Evolutionary conservation across 441 rosid species (phyloP).

Genomic region (Populus trichocarpa): DNA sequence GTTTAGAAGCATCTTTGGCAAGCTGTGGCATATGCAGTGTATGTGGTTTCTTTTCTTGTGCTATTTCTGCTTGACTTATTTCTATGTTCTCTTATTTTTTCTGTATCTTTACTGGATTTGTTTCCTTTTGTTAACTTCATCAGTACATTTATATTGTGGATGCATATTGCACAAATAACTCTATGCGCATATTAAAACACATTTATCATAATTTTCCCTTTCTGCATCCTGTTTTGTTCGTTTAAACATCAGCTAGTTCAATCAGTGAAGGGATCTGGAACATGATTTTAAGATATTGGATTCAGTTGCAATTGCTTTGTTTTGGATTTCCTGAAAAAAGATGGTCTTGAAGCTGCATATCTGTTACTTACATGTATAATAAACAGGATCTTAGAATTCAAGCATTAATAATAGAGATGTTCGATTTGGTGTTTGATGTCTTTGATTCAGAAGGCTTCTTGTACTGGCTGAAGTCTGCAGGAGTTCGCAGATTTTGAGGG

Average conservation of each 20-base stretch:
- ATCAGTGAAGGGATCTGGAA: background rate
- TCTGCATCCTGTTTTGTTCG: background rate
- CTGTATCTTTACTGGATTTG: background rate
- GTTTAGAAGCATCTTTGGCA: conserved; percentile 68
- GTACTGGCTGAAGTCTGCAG: background rate
- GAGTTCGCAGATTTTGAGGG: background rate
- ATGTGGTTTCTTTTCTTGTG: conserved; percentile 26
- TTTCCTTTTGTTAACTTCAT: background rate
- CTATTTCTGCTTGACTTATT: background rate
- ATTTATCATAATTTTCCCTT: too few relatives aligned
- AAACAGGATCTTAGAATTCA: background rate
- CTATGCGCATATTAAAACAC: background rate
- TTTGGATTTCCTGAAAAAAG: background rate
- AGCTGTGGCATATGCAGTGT: conserved; percentile 87
- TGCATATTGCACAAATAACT: background rate
- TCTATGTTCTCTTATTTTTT: background rate
- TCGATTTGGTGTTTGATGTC: background rate
- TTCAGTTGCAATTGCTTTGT: background rate
- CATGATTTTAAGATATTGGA: background rate
- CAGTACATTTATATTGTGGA: background rate
- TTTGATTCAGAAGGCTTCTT: background rate
- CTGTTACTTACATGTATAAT: background rate
- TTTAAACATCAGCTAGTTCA: background rate
- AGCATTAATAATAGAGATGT: background rate
- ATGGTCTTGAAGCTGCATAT: background rate